Percentiles rank a stretch among this genome's conserved stretches.
These are phyloP conservation scores for Cladosporium sp. DNA, from an alignment of 2,329 filamentous ascomycete species.

Conservation along the genomic window DNA sequence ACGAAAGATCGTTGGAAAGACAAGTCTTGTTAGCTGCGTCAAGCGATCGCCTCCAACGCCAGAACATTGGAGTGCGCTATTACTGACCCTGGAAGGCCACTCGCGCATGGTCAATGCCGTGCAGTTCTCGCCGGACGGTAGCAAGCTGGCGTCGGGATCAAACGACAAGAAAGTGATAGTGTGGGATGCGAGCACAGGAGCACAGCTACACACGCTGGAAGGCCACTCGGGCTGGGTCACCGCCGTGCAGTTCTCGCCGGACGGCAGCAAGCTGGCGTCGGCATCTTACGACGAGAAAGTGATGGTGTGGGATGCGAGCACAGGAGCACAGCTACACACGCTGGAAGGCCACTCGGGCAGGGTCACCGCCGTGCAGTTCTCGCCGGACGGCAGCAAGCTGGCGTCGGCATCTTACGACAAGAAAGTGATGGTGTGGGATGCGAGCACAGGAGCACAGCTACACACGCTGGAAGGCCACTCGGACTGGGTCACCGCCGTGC, in stretches of 20 bases:
- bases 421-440: constrained; percentile 5
- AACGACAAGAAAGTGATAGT: constrained; percentile 3
- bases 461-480: constrained; percentile 5
- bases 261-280: constrained; percentile 1
- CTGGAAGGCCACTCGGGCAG: constrained; percentile 3
- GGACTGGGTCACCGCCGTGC: not conserved
- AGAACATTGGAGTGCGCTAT: not conserved
- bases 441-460: not conserved
- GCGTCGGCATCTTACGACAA: constrained; percentile 5
- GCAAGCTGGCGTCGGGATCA: constrained; percentile 1
- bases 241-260: constrained; percentile 10
- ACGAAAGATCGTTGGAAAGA: not conserved
- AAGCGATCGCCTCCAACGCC: not conserved
- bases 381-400: constrained; percentile 4
- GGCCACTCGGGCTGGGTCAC: constrained; percentile 6
- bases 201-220: not conserved
- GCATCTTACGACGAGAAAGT: constrained; percentile 5
- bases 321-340: not conserved
- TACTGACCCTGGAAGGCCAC: constrained; percentile 5
- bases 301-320: constrained; percentile 2
- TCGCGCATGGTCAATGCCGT: not conserved
- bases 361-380: constrained; percentile 10
- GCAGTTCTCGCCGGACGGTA: constrained; percentile 10
- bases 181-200: not conserved
- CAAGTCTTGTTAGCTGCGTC: not conserved